phyloP scores from a whole-genome alignment of 2,329 filamentous ascomycete species.

The Fusarium sp. region DNA sequence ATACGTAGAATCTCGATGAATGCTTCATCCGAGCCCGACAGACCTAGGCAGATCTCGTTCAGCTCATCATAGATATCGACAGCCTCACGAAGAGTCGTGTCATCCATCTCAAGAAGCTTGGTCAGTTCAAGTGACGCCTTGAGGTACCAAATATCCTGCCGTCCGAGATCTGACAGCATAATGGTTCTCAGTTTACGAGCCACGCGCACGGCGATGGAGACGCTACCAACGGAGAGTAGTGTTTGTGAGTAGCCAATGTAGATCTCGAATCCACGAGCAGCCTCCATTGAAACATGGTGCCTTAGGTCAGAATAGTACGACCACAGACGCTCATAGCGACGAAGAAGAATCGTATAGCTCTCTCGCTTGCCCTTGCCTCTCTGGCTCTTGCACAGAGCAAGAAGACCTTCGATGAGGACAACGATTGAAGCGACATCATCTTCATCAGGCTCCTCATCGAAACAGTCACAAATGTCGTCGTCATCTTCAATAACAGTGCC shows the following conservation, averaged over 20 bases:
- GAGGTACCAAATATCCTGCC: background rate
- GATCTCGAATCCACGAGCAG: background rate
- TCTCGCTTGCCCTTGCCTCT: conserved; percentile 1
- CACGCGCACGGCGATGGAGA: background rate
- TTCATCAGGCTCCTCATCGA: background rate
- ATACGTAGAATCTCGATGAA: background rate
- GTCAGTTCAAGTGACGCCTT: conserved; percentile 4
- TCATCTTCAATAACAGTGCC: background rate
- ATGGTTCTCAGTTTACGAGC: background rate
- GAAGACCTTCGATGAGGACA: background rate
- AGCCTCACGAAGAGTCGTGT: conserved; percentile 6
- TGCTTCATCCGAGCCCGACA: background rate
- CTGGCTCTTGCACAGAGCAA: background rate
- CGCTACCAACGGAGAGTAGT: background rate
- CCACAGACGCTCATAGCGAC: background rate
- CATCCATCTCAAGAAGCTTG: conserved; percentile 7
- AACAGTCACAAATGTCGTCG: conserved; percentile 1
- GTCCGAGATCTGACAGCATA: background rate
- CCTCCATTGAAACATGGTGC: conserved; percentile 1
- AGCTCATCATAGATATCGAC: conserved; percentile 4
- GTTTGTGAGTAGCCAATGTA: background rate
- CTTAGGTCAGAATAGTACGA: background rate
- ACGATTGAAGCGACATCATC: background rate
- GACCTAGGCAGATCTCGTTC: background rate
- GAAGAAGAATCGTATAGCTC: background rate